Evolutionary conservation across 768 basidiomycete species (phyloP).

Genomic region (Leccinellum luteum): DNA sequence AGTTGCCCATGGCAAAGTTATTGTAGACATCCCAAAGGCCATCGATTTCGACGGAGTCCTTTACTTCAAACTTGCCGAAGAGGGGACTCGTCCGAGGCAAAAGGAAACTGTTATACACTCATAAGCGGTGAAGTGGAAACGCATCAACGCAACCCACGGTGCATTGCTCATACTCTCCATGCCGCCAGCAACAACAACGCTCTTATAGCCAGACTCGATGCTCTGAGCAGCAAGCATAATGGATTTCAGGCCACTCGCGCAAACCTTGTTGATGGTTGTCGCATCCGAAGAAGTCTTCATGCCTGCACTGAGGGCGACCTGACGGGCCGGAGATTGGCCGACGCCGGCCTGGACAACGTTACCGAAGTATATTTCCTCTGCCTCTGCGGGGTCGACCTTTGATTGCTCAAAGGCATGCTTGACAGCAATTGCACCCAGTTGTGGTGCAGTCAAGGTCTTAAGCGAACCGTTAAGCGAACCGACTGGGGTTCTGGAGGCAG

Average conservation of each 20-base stretch:
- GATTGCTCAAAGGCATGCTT: constrained; percentile 86
- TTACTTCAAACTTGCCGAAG: constrained; percentile 87
- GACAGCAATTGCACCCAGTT: constrained; percentile 85
- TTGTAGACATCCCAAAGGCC: constrained; percentile 98
- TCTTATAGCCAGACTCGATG: constrained; percentile 83
- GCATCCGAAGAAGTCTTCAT: constrained; percentile 85
- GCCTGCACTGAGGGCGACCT: constrained; percentile 92
- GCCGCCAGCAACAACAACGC: constrained; percentile 89
- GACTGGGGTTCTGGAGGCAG: constrained; percentile 91
- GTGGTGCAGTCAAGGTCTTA: constrained; percentile 84
- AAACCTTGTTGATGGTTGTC: constrained; percentile 99
- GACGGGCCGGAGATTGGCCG: constrained; percentile 97
- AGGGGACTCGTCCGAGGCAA: constrained; percentile 74
- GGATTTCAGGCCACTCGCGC: constrained; percentile 95
- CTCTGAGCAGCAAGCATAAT: constrained; percentile 92
- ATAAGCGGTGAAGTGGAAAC: constrained; percentile 5
- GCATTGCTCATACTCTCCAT: constrained; percentile 99
- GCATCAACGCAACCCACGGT: constrained; percentile 61
- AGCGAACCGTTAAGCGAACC: constrained; percentile 90
- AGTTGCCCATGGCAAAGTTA: constrained; percentile 98
- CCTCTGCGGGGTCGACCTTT: constrained; percentile 71
- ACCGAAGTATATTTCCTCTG: constrained; percentile 97
- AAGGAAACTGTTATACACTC: constrained; percentile 56
- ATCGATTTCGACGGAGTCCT: constrained; percentile 86
- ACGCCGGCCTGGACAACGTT: constrained; percentile 98